Evolutionary conservation across 1,284 basidiomycete genomes (phyloP), one percentile per base, ranked within the genome.

Genomic region (Irpex sp.): DNA sequence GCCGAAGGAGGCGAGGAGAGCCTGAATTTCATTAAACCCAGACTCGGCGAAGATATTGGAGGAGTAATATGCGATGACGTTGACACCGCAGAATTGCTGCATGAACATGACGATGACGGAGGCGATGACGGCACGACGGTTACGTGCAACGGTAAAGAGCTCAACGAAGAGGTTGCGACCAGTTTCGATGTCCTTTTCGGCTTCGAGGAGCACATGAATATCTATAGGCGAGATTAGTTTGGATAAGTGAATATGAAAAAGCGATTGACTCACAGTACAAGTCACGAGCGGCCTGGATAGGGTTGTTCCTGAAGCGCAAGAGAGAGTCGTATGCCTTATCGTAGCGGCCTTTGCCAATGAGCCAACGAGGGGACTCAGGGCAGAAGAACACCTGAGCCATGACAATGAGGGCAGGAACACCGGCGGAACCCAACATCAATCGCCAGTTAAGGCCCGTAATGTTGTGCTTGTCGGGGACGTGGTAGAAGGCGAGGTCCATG

Each of bases 231-330:
- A 55, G 61, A 33, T 60, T 68, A 43, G 68, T 33, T 33, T 33
- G 31, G 31, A 33, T 33, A 33, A 33, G 31, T 33, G 62, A 49
- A 2, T 8, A 57, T 31, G 46, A 31, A 47, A 36, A 37, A 47
- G 37, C 47, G 26, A 35, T 26, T 19, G 35, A 72, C 76, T 50
- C 59, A 80, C 79, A 86, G 71, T 84, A 88, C 21, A 91, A 72
- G 70, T 92, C 90, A 19, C 90, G 80, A 5, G 91, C 90, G 4
- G 94, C 93, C 69, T 93, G 89, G n/a, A 95, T 72, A 5, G 77
- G 78, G 62, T 81, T 82, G 74, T 85, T 81, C 19, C 93, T 86
- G 0, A 95, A 81, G 8, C 84, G 81, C 33, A 76, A 74, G 13
- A 94, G 78, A 1, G 90, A 87, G 3, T 81, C 68, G 71, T 81